Percentiles rank a stretch among this genome's conserved stretches.
phyloP scores from a whole-genome alignment of 73 alveolate genomes.

The Urostyla sp. region DNA sequence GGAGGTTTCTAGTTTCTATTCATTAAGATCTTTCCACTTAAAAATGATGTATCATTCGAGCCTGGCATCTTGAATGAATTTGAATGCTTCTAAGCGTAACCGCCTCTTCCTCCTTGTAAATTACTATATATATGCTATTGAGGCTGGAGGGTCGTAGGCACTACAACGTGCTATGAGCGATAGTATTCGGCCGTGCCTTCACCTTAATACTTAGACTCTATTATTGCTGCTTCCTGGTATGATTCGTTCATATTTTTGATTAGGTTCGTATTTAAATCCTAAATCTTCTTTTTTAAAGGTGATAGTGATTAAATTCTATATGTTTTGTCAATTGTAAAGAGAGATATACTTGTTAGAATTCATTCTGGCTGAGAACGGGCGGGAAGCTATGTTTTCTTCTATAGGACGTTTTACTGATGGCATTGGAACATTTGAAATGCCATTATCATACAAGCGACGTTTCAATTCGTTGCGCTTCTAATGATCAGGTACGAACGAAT shows the following conservation, averaged over 20 bases:
- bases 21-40: conserved; percentile 17
- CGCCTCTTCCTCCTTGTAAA: conserved; percentile 3
- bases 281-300: conserved; percentile 47
- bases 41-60: neutral
- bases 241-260: conserved; percentile 16
- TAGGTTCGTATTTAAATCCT: conserved; percentile 26
- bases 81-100: too few species aligned
- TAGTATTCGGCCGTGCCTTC: conserved; percentile 53
- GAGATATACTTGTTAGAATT: conserved; percentile 41
- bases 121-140: neutral
- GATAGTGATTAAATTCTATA: conserved; percentile 37
- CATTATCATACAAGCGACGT: conserved; percentile 52
- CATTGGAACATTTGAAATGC: conserved; percentile 61
- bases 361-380: conserved; percentile 66
- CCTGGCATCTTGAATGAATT: neutral
- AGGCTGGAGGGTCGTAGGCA: neutral
- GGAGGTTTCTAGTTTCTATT: conserved; percentile 13
- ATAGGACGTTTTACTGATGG: conserved; percentile 64
- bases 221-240: conserved; percentile 41
- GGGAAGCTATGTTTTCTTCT: conserved; percentile 38
- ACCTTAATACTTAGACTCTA: conserved; percentile 24
- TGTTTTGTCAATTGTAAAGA: neutral
- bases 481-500: conserved; percentile 39
- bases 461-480: conserved; percentile 41
- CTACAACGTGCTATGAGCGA: neutral